Evolutionary conservation across 164 flowering plant species (phyloP).

Genomic region (Vitis rotundifolia): DNA sequence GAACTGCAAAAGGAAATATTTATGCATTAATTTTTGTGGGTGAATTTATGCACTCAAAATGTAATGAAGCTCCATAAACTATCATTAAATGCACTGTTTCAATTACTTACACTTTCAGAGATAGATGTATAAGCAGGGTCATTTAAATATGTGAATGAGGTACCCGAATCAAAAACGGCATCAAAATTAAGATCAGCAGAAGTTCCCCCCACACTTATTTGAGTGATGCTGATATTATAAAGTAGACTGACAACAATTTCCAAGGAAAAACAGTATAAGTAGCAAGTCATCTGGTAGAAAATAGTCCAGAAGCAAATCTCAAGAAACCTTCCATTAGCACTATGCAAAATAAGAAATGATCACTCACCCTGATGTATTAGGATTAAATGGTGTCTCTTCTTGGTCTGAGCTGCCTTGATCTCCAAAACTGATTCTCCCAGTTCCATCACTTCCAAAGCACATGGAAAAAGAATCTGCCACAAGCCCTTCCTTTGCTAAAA

Average conservation of each 20-base stretch:
- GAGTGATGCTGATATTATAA: slow-evolving; percentile 68
- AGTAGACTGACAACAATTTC: slow-evolving; percentile 46
- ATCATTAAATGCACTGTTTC: not conserved
- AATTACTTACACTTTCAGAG: slow-evolving; percentile 65
- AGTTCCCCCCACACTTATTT: slow-evolving; percentile 47
- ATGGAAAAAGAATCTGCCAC: slow-evolving; percentile 83
- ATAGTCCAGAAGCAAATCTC: not conserved
- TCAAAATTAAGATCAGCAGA: slow-evolving; percentile 33
- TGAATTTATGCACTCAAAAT: slow-evolving; percentile 1
- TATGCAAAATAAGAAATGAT: not conserved
- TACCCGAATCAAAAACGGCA: slow-evolving; percentile 86
- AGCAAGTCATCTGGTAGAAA: not conserved
- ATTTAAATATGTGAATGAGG: slow-evolving; percentile 81
- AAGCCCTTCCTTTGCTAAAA: slow-evolving; percentile 59
- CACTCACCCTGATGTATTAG: slow-evolving; percentile 50
- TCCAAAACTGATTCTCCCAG: slow-evolving; percentile 90
- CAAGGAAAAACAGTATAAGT: slow-evolving; percentile 1
- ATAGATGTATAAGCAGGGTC: slow-evolving; percentile 76
- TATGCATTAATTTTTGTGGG: no score
- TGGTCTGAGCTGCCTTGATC: slow-evolving; percentile 77
- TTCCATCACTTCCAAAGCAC: slow-evolving; percentile 78
- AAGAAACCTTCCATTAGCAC: not conserved
- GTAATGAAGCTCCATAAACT: not conserved
- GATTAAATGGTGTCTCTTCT: slow-evolving; percentile 67
- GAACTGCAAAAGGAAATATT: slow-evolving; percentile 55